A percentile compares a stretch with the other conserved stretches of the same genome.
Evolutionary conservation across 2,329 filamentous ascomycete species (phyloP).

Genomic region (Phaeophleospora eucalypticola): DNA sequence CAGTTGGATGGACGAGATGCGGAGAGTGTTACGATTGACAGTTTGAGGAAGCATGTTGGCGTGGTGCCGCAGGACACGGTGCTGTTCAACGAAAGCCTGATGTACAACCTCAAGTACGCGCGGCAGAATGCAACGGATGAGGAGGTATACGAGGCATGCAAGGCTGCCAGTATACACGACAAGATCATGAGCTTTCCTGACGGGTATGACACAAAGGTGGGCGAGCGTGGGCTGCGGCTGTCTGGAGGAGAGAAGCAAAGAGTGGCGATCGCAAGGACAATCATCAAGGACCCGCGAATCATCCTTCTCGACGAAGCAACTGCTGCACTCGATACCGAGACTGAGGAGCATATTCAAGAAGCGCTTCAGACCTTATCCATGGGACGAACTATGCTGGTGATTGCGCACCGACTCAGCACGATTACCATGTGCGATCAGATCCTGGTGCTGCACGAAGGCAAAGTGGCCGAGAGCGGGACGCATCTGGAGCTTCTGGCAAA

Average conservation of each 20-base stretch:
- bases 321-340: conserved; percentile 84
- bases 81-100: conserved; percentile 87
- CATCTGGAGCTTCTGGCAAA: conserved; percentile 49
- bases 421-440: conserved; percentile 55
- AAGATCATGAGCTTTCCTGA: conserved; percentile 87
- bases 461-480: conserved; percentile 49
- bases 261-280: conserved; percentile 87
- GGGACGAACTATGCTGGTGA: conserved; percentile 89
- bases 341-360: conserved; percentile 87
- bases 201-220: conserved; percentile 83
- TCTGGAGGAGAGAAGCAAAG: conserved; percentile 92
- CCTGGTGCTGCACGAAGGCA: conserved; percentile 51
- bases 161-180: conserved; percentile 86
- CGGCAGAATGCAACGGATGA: conserved; percentile 76
- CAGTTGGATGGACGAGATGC: conserved; percentile 81
- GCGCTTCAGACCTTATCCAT: conserved; percentile 76
- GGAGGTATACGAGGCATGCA: conserved; percentile 75
- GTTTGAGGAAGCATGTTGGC: conserved; percentile 83
- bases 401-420: conserved; percentile 67
- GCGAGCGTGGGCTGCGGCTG: conserved; percentile 79
- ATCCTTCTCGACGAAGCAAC: conserved; percentile 93
- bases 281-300: conserved; percentile 85
- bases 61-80: conserved; percentile 97
- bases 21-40: conserved; percentile 78
- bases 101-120: conserved; percentile 92